Conservation (phyloP, 192 early-diverging fungal species). For the Dimargaris cristalligena region DNA sequence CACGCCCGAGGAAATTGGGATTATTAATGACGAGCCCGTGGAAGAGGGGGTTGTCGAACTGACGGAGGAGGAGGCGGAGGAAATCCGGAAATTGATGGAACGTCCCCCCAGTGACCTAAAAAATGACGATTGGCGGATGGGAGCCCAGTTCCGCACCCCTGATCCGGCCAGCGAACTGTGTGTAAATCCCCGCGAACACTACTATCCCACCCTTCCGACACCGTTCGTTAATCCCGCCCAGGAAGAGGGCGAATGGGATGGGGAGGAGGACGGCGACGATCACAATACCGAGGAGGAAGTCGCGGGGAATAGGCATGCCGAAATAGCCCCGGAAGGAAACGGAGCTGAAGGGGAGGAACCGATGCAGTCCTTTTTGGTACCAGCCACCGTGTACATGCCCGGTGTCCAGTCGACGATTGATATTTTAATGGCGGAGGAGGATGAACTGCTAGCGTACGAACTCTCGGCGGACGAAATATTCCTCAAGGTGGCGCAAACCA, state of each 20-base stretch:
- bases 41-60: not conserved
- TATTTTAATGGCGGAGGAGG: not conserved
- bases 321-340: not conserved
- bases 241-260: not conserved
- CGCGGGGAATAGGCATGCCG: not conserved
- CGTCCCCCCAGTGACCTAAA: no score
- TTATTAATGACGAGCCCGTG: not conserved
- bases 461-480: not conserved
- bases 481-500: not conserved
- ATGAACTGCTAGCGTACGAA: not conserved
- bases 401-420: not conserved
- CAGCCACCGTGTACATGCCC: slow-evolving; percentile 1
- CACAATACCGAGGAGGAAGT: not conserved
- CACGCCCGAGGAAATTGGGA: not conserved
- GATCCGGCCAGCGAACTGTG: no score
- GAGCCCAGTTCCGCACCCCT: no score
- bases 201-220: not conserved
- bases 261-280: not conserved
- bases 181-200: not conserved
- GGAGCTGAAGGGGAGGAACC: not conserved
- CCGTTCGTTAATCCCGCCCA: not conserved
- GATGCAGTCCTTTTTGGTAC: not conserved
- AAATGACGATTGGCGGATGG: no score
- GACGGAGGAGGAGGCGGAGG: no score
- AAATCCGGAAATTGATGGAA: no score